These are phyloP conservation scores for Pyracantha coccinea DNA, from an alignment of 331 rosid genomes.

Conservation along the genomic window DNA sequence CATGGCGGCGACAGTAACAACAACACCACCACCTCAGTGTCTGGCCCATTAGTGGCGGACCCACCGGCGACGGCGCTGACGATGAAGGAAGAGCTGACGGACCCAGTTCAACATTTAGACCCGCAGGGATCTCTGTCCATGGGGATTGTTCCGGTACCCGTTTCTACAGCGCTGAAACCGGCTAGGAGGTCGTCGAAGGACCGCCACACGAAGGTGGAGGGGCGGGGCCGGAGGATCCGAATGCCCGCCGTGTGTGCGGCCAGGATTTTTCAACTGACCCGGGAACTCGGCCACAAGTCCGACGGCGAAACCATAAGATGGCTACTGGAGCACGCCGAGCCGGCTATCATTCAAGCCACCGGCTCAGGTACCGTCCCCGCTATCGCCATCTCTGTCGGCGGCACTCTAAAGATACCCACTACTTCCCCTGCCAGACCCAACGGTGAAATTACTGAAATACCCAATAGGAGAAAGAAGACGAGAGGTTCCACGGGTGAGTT, in stretches of 20 bases:
- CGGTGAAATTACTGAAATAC: constrained; percentile 32
- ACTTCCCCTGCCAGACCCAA: constrained; percentile 51
- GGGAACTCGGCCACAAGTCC: constrained; percentile 74
- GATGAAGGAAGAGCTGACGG: constrained; percentile 49
- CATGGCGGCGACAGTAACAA: constrained; percentile 4
- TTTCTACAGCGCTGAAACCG: constrained; percentile 1
- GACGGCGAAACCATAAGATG: constrained; percentile 90
- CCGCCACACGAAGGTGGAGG: constrained; percentile 89
- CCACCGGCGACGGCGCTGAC: constrained; percentile 11
- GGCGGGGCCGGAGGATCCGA: constrained; percentile 80
- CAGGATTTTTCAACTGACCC: constrained; percentile 70
- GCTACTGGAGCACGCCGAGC: constrained; percentile 71
- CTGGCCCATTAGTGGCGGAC: constrained; percentile 14
- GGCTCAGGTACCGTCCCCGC: constrained; percentile 87
- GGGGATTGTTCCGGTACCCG: constrained; percentile 25
- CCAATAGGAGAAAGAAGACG: constrained; percentile 32
- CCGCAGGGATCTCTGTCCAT: constrained; percentile 24
- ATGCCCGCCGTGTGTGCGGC: constrained; percentile 88
- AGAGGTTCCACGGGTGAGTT: constrained; percentile 42
- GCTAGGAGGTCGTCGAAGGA: constrained; percentile 49
- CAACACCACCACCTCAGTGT: constrained; percentile 1
- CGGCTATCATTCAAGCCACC: constrained; percentile 69
- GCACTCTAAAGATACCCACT: constrained; percentile 69
- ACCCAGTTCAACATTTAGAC: constrained; percentile 25
- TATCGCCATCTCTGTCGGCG: constrained; percentile 72